A percentile compares a stretch with the other conserved stretches of the same genome.
Evolutionary conservation across 352 stramenopile species (phyloP).

Genomic region (Thalassiosira livingstoniorum): DNA sequence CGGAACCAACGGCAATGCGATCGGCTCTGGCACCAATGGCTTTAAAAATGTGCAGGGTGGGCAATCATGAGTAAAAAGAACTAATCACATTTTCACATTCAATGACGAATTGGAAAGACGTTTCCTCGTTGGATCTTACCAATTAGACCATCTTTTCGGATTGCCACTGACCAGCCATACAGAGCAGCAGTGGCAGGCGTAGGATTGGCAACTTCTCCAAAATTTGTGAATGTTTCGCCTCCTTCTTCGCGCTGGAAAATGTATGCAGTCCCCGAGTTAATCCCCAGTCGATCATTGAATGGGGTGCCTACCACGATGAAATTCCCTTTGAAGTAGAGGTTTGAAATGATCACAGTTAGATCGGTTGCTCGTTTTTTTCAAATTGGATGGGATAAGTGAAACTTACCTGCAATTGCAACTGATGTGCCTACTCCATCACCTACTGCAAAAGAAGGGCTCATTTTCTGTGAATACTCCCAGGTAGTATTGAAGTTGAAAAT

Average conservation of each 20-base stretch:
- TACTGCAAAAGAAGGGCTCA: conserved; percentile 7
- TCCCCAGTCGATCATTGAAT: conserved; percentile 11
- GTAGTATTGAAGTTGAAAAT: conserved; percentile 4
- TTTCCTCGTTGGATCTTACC: too few species aligned
- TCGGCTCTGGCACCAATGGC: conserved; percentile 22
- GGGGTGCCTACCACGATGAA: conserved; percentile 29
- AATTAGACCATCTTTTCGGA: too few species aligned
- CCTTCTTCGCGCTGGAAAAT: conserved; percentile 10
- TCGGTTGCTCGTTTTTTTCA: too few species aligned
- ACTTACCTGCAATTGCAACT: conserved; percentile 14
- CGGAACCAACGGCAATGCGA: conserved; percentile 14
- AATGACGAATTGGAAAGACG: too few species aligned
- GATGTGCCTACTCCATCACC: conserved; percentile 11
- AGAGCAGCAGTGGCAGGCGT: conserved; percentile 7
- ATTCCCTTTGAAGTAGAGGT: background rate
- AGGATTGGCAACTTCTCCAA: conserved; percentile 2
- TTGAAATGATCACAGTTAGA: background rate
- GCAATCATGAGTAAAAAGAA: too few species aligned
- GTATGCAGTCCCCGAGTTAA: conserved; percentile 17
- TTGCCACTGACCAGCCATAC: conserved; percentile 34
- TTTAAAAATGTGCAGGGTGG: too few species aligned
- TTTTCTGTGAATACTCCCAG: conserved; percentile 20
- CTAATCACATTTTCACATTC: conserved; percentile 17
- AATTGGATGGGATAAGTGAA: too few species aligned
- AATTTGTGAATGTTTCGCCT: conserved; percentile 14